Base-by-base conservation (phyloP, 352 stramenopile genomes). In the Pythium dissimile region DNA sequence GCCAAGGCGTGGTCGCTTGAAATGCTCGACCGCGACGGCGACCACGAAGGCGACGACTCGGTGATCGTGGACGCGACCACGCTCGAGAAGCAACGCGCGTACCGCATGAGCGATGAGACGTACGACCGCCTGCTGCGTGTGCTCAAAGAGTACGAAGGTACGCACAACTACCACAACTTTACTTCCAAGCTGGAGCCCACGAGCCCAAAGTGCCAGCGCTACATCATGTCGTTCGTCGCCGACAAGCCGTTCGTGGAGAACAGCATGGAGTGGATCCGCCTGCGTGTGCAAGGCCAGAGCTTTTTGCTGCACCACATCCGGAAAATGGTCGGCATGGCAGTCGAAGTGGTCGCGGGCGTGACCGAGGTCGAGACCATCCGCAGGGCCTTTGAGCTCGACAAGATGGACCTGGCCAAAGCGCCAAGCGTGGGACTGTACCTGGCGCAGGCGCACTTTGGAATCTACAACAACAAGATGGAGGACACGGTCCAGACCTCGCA, bases 221-320 rank as follows among this genome's bases (percentile, higher is more conserved):
- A 92, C 68, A 98, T 99, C 67, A 83, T 97, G 49, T 93, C 76
- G 16, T 98, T 98, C 69, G 48, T 64, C 11, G 76, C 69, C 4
- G 83, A 94, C 42, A 61, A 72, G n/a, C 75, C 84, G 30, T 92
- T 94, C 57, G 75, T 94, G n/a, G 62, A 88, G 32, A 81, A 97
- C 55, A 84, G 83, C 51, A 92, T 96, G 59, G 92, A 99, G 69
- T 99, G 96, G 96, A 89, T 99, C 52, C 90, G 89, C 2, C 75
- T 98, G 47, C 87, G 92, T 60, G 94, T 99, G 1, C 65, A 97
- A 7, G 97, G 97, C 15, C 96, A 99, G 69, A 98, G 93, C 39
- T 99, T 99, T 70, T 66, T 99, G 34, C 69, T 99, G 34, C 92
- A 99, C 66, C 96, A 99, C 70, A 99, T 99, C 62, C 94, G 97